Percentiles rank a stretch among this genome's conserved stretches.
phyloP scores from a whole-genome alignment of 2,329 filamentous ascomycete genomes.

The Colletotrichum karsti region DNA sequence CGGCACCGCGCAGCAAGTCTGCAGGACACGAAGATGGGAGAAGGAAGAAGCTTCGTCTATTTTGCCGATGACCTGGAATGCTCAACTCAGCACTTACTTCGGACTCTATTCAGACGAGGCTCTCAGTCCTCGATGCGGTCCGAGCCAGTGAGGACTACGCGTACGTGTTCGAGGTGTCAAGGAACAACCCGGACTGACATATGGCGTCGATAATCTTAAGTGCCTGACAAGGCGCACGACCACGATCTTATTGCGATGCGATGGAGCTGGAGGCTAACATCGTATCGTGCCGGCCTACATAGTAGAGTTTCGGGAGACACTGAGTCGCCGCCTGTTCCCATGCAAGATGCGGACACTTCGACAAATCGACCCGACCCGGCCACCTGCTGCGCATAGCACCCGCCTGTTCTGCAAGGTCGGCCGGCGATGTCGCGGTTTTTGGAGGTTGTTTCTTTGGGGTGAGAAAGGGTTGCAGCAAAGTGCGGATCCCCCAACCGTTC shows the following conservation, averaged over 20 bases:
- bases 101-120: neutral
- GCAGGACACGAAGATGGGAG: neutral
- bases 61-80: neutral
- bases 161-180: slow-evolving; percentile 23
- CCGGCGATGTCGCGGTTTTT: neutral
- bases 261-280: too few species aligned
- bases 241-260: neutral
- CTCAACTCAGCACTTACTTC: neutral
- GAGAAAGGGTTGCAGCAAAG: neutral
- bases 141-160: slow-evolving; percentile 21
- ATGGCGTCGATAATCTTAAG: neutral
- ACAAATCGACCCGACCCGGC: too few species aligned
- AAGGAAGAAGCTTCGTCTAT: neutral
- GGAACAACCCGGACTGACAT: slow-evolving; percentile 3
- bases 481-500: neutral
- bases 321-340: neutral
- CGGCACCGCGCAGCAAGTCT: neutral
- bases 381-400: neutral
- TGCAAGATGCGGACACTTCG: neutral
- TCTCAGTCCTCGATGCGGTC: slow-evolving; percentile 1
- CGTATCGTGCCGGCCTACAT: neutral
- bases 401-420: neutral
- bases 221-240: slow-evolving; percentile 5
- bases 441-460: neutral
- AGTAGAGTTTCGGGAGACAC: neutral